A percentile compares a stretch with the other conserved stretches of the same genome.
phyloP scores from a whole-genome alignment of 805 yeast species.

The Yarrowia yakushimensis region DNA sequence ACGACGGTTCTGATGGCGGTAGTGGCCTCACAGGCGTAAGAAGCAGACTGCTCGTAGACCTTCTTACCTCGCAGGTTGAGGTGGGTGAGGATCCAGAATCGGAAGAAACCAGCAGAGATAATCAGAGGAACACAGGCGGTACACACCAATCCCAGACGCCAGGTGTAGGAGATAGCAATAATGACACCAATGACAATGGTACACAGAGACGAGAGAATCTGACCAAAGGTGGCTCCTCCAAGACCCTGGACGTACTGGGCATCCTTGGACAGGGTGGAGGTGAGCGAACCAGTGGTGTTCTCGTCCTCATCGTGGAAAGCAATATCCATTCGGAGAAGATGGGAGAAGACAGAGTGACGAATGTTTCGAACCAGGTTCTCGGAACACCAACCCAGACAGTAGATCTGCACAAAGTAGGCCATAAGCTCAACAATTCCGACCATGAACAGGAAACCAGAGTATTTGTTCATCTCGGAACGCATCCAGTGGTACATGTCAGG shows the following conservation, averaged over 20 bases:
- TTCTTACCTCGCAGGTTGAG: conserved; percentile 41
- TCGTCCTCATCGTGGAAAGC: conserved; percentile 39
- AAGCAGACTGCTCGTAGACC: conserved; percentile 41
- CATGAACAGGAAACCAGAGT: conserved; percentile 39
- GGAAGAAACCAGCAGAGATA: conserved; percentile 42
- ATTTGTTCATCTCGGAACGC: conserved; percentile 39
- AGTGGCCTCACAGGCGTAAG: conserved; percentile 42
- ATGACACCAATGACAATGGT: conserved; percentile 42
- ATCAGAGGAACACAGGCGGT: conserved; percentile 41
- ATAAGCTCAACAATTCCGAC: conserved; percentile 36
- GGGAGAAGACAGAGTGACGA: conserved; percentile 36
- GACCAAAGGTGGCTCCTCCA: conserved; percentile 44
- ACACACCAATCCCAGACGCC: conserved; percentile 44
- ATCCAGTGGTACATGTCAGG: conserved; percentile 36
- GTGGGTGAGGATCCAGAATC: conserved; percentile 37
- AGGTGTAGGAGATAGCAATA: conserved; percentile 41
- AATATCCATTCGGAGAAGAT: conserved; percentile 40
- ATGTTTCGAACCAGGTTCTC: conserved; percentile 39
- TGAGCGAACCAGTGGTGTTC: conserved; percentile 41
- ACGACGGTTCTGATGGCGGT: conserved; percentile 43
- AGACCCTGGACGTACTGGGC: conserved; percentile 42
- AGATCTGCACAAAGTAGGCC: conserved; percentile 31
- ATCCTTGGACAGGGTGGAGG: conserved; percentile 41
- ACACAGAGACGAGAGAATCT: conserved; percentile 39
- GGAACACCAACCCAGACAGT: conserved; percentile 34